Conservation (phyloP, 768 basidiomycete species). For the Mycena kentingensis region DNA sequence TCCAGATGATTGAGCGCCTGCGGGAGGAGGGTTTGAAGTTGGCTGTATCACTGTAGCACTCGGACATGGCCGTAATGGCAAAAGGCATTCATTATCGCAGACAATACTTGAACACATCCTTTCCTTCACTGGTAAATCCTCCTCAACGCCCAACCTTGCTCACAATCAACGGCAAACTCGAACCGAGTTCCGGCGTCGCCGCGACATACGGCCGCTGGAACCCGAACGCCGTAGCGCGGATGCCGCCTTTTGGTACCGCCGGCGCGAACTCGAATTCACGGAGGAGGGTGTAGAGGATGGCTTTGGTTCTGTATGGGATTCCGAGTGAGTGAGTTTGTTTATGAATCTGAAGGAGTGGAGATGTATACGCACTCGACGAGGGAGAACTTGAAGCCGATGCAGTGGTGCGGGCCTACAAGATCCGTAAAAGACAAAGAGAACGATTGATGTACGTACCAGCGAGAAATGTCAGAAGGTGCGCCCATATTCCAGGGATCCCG, state of each 20-base stretch:
- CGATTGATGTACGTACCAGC: conserved; percentile 41
- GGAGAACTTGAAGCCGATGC: not conserved
- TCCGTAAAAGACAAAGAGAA: too few species aligned
- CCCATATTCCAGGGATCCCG: conserved; percentile 42
- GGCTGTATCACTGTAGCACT: too few species aligned
- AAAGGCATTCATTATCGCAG: too few species aligned
- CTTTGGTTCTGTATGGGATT: not conserved
- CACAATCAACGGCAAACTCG: not conserved
- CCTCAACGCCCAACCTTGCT: too few species aligned
- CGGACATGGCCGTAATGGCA: too few species aligned
- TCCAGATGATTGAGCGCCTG: too few species aligned
- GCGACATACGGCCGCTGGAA: not conserved
- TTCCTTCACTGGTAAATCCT: too few species aligned
- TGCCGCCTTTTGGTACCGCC: not conserved
- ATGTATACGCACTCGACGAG: not conserved
- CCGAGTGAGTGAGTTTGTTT: not conserved
- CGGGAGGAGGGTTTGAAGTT: too few species aligned
- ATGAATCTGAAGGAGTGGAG: not conserved
- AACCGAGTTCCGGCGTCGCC: not conserved
- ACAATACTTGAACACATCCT: too few species aligned
- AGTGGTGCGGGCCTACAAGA: not conserved
- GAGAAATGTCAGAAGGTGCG: conserved; percentile 40
- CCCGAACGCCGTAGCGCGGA: not conserved
- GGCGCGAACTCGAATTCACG: not conserved
- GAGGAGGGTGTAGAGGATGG: not conserved